Evolutionary conservation across 2,329 filamentous ascomycete genomes (phyloP).

Genomic region (Sclerotinia glacialis): DNA sequence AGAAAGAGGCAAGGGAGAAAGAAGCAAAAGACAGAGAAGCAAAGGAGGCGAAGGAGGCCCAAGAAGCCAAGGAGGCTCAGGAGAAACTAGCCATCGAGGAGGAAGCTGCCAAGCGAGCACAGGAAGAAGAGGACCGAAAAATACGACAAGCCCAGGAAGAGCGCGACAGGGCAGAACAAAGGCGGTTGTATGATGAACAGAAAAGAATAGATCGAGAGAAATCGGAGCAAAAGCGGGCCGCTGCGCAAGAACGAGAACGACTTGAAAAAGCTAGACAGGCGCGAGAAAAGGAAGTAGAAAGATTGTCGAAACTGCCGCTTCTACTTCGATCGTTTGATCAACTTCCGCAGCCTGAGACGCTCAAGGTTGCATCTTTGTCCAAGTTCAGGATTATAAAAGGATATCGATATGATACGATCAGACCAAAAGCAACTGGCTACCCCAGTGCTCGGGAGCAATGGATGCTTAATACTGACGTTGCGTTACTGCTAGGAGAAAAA

Average conservation of each 20-base stretch:
- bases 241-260: conserved; percentile 45
- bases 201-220: conserved; percentile 41
- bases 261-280: conserved; percentile 48
- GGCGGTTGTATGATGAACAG: conserved; percentile 39
- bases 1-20: conserved; percentile 24
- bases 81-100: conserved; percentile 39
- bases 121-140: conserved; percentile 35
- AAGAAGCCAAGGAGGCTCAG: conserved; percentile 31
- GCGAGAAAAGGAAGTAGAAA: conserved; percentile 54
- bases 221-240: conserved; percentile 39
- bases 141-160: conserved; percentile 35
- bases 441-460: conserved; percentile 61
- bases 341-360: conserved; percentile 50
- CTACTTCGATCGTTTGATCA: conserved; percentile 60
- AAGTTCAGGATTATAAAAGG: conserved; percentile 58
- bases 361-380: conserved; percentile 48
- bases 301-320: conserved; percentile 57
- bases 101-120: conserved; percentile 37
- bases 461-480: conserved; percentile 63
- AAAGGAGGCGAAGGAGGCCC: conserved; percentile 27
- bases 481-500: conserved; percentile 62
- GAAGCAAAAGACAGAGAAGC: conserved; percentile 26
- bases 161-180: conserved; percentile 40
- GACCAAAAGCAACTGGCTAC: conserved; percentile 51
- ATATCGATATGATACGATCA: conserved; percentile 63